Base-by-base conservation (phyloP, 108 stramenopile genomes). In the Nannochloropsis oceanica region DNA sequence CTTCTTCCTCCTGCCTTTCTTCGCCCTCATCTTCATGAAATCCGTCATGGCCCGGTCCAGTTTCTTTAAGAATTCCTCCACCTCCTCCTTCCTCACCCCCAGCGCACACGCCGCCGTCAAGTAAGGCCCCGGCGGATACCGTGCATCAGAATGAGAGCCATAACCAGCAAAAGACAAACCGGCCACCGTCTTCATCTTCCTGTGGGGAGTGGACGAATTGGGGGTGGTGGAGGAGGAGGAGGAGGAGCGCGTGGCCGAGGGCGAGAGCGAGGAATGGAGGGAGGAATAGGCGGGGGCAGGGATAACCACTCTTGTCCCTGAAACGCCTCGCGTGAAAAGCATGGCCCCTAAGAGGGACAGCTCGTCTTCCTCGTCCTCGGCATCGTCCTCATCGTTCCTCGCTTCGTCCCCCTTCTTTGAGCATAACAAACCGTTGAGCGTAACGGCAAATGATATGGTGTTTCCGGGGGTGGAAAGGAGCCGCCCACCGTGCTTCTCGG, bases 251-350 rank as follows among this genome's bases (percentile, higher is more conserved):
- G n/a, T n/a, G 46, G 46, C 13, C 13, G 46, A 50, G 46, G 46
- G 18, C 14, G 46, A 50, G 2, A 2, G n/a, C 22, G 59, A 73
- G n/a, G 59, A 7, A n/a, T 7, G 59, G 59, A n/a, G n/a, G 59
- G 9, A 73, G n/a, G 59, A n/a, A n/a, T 7, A 73, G n/a, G n/a
- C 59, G 22, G 18, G 18, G n/a, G n/a, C 59, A 73, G 59, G 59
- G n/a, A 73, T 73, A n/a, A 92, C 91, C 42, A 93, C 92, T 1
- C 92, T 90, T 18, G 90, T 86, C 22, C 99, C 99, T 43, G 95
- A 95, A 11, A 99, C 96, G 86, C 96, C 96, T 8, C 99, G 93
- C 26, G 92, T 94, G 87, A 99, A 99, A 24, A 99, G 92, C 96
- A 99, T 98, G 34, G 96, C 93, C 43, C 99, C 99, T 84, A 99